Evolutionary conservation across 2,329 filamentous ascomycete genomes (phyloP).

Genomic region (Sporothrix dimorphospora): DNA sequence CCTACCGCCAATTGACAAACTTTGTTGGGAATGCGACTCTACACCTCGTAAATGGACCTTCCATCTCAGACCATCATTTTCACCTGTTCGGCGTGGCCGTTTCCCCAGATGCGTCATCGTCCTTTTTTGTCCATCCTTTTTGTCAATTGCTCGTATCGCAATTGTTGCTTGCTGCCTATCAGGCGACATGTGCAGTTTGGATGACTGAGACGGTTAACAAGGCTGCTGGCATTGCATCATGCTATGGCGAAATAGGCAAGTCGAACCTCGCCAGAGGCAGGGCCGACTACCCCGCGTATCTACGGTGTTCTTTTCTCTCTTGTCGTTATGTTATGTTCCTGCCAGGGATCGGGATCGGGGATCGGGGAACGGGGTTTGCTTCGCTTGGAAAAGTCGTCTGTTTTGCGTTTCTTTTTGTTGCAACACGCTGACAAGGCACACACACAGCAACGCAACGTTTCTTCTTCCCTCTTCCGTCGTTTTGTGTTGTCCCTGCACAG

Average conservation of each 20-base stretch:
- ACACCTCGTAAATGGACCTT: neutral
- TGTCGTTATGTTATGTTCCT: neutral
- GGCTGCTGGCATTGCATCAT: conserved; percentile 15
- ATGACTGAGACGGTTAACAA: neutral
- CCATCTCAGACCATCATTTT: neutral
- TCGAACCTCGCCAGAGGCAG: conserved; percentile 5
- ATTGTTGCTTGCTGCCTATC: neutral
- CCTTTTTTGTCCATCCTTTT: neutral
- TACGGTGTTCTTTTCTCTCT: neutral
- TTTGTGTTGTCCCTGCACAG: neutral
- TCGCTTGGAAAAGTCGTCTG: neutral
- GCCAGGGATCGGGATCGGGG: neutral
- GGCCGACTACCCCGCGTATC: neutral
- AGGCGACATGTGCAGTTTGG: neutral
- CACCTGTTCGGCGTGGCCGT: neutral
- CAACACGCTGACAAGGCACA: neutral
- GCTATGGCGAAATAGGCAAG: conserved; percentile 24
- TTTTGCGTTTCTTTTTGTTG: neutral
- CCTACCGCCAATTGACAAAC: neutral
- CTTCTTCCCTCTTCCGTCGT: neutral
- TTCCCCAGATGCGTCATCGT: conserved; percentile 9
- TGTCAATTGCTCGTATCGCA: neutral
- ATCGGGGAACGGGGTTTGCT: conserved; percentile 4
- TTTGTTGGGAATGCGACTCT: neutral
- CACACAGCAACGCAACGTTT: conserved; percentile 17